Evolutionary conservation across 1,284 basidiomycete species (phyloP).

Genomic region (Ustilago crameri): DNA sequence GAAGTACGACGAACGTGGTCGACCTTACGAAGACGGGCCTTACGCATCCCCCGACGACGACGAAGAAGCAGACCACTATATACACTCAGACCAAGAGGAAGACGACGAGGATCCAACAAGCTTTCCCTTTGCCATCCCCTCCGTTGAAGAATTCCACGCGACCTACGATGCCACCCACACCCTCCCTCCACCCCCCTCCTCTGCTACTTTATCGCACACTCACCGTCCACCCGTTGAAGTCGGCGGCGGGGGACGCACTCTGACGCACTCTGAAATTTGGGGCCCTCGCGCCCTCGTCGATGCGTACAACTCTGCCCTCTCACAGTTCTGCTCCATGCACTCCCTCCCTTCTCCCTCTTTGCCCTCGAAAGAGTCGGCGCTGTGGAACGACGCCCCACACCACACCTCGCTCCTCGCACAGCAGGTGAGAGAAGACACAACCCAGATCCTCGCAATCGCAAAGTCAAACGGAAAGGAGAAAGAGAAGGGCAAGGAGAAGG

Average conservation of each 20-base stretch:
- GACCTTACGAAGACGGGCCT: constrained; percentile 6
- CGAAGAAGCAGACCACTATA: not conserved
- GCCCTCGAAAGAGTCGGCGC: constrained; percentile 2
- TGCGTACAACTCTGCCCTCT: constrained; percentile 14
- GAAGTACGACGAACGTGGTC: constrained; percentile 36
- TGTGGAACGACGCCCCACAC: constrained; percentile 31
- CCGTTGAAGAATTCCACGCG: constrained; percentile 22
- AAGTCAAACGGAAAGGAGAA: not conserved
- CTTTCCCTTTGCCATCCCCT: constrained; percentile 23
- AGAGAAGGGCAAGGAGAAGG: constrained; percentile 4
- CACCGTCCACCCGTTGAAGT: constrained; percentile 23
- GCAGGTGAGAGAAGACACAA: constrained; percentile 16
- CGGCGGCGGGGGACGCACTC: constrained; percentile 27
- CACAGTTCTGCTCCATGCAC: constrained; percentile 21
- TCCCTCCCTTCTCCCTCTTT: not conserved
- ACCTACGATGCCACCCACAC: not conserved
- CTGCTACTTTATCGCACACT: not conserved
- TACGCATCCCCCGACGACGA: not conserved
- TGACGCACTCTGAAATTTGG: constrained; percentile 33
- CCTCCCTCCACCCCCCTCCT: not conserved
- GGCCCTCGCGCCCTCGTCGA: not conserved
- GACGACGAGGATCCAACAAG: not conserved
- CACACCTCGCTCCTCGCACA: constrained; percentile 18
- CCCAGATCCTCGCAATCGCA: constrained; percentile 11
- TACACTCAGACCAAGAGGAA: constrained; percentile 3